Conservation (phyloP, 129 eudicot species). For the Flaveria robusta region DNA sequence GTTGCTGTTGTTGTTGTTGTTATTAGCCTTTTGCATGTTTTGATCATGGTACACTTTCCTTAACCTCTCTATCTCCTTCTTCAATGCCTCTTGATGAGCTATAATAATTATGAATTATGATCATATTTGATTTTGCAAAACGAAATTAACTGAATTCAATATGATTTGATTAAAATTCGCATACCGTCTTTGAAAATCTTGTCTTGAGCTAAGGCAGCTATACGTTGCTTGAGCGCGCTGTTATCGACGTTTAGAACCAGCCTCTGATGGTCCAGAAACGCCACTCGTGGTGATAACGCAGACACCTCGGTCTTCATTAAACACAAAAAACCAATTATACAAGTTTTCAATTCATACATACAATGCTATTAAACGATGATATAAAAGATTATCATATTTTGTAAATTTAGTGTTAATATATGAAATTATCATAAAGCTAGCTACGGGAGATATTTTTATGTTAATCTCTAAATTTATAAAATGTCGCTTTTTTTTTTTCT, state of each 20-base stretch:
- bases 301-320: slow-evolving; percentile 81
- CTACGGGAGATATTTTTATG: too few species aligned
- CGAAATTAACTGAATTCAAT: too few species aligned
- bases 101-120: slow-evolving; percentile 2
- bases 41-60: slow-evolving; percentile 70
- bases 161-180: not conserved
- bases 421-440: too few species aligned
- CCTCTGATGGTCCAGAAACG: slow-evolving; percentile 88
- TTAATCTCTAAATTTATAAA: too few species aligned
- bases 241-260: slow-evolving; percentile 85
- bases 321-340: slow-evolving; percentile 3
- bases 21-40: slow-evolving; percentile 55
- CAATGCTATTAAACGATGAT: too few species aligned
- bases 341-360: too few species aligned
- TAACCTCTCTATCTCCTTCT: slow-evolving; percentile 84
- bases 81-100: slow-evolving; percentile 96
- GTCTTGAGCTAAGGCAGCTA: slow-evolving; percentile 94
- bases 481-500: too few species aligned
- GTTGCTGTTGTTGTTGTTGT: not conserved
- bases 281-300: slow-evolving; percentile 87
- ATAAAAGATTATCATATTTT: too few species aligned
- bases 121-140: too few species aligned
- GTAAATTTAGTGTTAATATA: too few species aligned
- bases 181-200: slow-evolving; percentile 92
- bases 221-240: slow-evolving; percentile 83